Evolutionary conservation across 139 green algal genomes (phyloP).

Genomic region (Astrephomene gubernaculifera): DNA sequence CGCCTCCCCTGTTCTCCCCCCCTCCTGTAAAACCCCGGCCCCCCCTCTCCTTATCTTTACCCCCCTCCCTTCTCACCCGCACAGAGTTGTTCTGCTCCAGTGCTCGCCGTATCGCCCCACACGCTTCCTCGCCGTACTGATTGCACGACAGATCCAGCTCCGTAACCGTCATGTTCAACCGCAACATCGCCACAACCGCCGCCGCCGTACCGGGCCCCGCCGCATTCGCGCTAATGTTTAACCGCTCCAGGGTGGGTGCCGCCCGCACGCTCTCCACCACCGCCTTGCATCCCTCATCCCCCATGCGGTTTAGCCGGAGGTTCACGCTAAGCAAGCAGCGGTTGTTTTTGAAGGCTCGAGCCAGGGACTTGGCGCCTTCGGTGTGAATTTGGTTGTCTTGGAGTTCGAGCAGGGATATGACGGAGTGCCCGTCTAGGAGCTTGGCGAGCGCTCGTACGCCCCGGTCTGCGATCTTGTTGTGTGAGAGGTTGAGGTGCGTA

Average conservation of each 20-base stretch:
- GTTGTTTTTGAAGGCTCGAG: slow-evolving; percentile 71
- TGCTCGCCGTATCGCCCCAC: slow-evolving; percentile 23
- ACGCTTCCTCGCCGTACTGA: slow-evolving; percentile 48
- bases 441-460: slow-evolving; percentile 82
- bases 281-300: slow-evolving; percentile 74
- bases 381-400: slow-evolving; percentile 81
- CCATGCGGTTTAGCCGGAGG: slow-evolving; percentile 80
- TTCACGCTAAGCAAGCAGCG: slow-evolving; percentile 63
- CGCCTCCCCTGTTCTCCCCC: neutral
- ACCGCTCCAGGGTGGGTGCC: slow-evolving; percentile 60
- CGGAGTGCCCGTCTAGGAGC: slow-evolving; percentile 72
- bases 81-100: slow-evolving; percentile 52
- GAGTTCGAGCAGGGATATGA: slow-evolving; percentile 76
- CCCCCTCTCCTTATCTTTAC: neutral
- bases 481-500: slow-evolving; percentile 84
- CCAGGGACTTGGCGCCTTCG: slow-evolving; percentile 80
- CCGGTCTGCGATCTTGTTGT: slow-evolving; percentile 78
- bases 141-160: slow-evolving; percentile 78
- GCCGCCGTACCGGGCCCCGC: slow-evolving; percentile 50
- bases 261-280: slow-evolving; percentile 45
- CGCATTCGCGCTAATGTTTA: slow-evolving; percentile 77
- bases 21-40: neutral
- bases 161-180: slow-evolving; percentile 58
- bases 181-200: slow-evolving; percentile 62
- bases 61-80: slow-evolving; percentile 21